Evolutionary conservation across 2,329 filamentous ascomycete genomes (phyloP), one percentile per base, ranked within the genome.

Genomic region (Alternaria solani): DNA sequence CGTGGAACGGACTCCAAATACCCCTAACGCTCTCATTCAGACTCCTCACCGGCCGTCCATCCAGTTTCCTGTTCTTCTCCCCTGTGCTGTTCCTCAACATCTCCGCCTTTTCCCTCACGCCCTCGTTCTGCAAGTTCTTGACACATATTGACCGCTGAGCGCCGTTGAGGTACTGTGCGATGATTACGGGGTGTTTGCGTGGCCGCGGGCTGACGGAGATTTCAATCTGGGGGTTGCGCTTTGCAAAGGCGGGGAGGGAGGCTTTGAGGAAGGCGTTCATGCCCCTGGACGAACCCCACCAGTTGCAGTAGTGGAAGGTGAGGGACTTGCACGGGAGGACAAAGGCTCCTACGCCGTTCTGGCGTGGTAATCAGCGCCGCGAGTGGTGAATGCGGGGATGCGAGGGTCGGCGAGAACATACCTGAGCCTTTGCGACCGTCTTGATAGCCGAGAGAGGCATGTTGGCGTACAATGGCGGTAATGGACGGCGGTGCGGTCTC

Each of bases 331-430:
- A 99, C 84, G 97, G 94, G 59, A 97, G 88, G 81, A 99, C 92
- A 84, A 98, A 98, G 78, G 94, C 92, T 74, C 94, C 94, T 70
- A 98, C 86, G 85, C 95, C 95, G 84, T 99, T 98, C 94, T 98
- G 73, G 6, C 55, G 57, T 20, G 54, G 56, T 20, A 47, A 9
- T 68, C 59, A 73, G 68, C 28, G 47, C 14, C 7, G 5, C 16
- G n/a, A 6, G 14, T 8, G 26, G 44, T 51, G 30, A 64, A 18
- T 25, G n/a, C 5, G 1, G 12, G 7, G 11, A 6, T 2, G 2
- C 1, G 9, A 3, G 6, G 1, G 32, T 36, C 5, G 1, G 7
- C 18, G 11, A 30, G 18, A 18, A 73, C 83, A 62, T 79, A 88
- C 87, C 75, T 86, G 85, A 63, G 83, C 77, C 66, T 86, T 82